Evolutionary conservation across 805 yeast species (phyloP).

Genomic region (Pichia deserticola): DNA sequence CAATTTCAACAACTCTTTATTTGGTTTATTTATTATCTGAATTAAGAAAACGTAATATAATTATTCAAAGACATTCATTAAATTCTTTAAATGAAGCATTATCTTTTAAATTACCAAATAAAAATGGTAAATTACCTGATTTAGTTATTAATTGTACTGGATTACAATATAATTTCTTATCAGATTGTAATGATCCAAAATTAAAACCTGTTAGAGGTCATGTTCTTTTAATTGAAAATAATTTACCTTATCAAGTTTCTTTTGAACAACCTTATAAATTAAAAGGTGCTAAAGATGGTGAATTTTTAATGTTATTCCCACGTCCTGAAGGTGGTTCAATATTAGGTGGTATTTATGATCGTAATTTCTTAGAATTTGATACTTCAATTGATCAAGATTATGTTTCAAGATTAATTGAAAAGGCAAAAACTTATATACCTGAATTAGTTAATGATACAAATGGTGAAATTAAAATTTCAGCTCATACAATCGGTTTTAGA

Average conservation of each 20-base stretch:
- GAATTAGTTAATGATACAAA: slow-evolving; percentile 29
- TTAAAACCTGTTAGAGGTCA: slow-evolving; percentile 55
- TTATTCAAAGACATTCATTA: slow-evolving; percentile 35
- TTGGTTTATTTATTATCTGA: slow-evolving; percentile 42
- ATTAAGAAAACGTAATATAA: slow-evolving; percentile 39
- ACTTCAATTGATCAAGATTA: slow-evolving; percentile 39
- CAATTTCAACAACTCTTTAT: slow-evolving; percentile 53
- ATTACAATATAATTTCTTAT: slow-evolving; percentile 34
- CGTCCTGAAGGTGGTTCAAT: slow-evolving; percentile 62
- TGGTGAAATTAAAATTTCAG: slow-evolving; percentile 35
- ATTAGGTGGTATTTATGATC: slow-evolving; percentile 45
- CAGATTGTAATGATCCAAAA: slow-evolving; percentile 43
- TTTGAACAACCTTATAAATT: slow-evolving; percentile 25
- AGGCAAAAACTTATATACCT: slow-evolving; percentile 45
- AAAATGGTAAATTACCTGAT: slow-evolving; percentile 26
- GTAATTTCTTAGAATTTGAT: slow-evolving; percentile 17
- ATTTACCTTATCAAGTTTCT: slow-evolving; percentile 30
- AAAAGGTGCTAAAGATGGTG: slow-evolving; percentile 31
- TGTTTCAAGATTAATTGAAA: slow-evolving; percentile 34
- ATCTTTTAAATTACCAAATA: slow-evolving; percentile 20
- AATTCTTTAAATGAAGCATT: slow-evolving; percentile 39
- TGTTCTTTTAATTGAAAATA: slow-evolving; percentile 44
- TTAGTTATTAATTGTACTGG: slow-evolving; percentile 55
- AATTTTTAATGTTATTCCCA: slow-evolving; percentile 54
- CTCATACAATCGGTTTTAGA: slow-evolving; percentile 59